A percentile compares a stretch with the other conserved stretches of the same genome.
phyloP scores from a whole-genome alignment of 495 filamentous ascomycete genomes.

The Lichenothelia convexa region DNA sequence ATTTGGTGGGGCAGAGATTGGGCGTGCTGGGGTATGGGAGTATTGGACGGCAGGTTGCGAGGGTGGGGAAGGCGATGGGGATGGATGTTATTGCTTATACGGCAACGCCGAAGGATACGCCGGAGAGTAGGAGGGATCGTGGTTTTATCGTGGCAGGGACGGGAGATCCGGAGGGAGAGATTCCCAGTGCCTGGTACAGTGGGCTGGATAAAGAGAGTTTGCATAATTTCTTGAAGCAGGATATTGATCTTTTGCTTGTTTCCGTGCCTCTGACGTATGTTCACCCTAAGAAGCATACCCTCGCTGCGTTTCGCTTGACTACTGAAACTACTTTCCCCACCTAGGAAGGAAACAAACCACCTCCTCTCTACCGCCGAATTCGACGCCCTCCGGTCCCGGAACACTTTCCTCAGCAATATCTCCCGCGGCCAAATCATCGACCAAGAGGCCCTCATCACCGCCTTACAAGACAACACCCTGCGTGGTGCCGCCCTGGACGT shows the following conservation, averaged over 20 bases:
- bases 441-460: constrained; percentile 45
- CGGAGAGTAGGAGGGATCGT: constrained; percentile 38
- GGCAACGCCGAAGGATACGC: constrained; percentile 37
- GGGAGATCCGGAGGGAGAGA: constrained; percentile 53
- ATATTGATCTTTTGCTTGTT: constrained; percentile 60
- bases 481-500: constrained; percentile 69
- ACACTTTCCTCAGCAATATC: constrained; percentile 56
- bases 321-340: neutral
- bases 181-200: constrained; percentile 57
- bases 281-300: neutral
- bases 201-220: constrained; percentile 41
- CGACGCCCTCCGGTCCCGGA: constrained; percentile 34
- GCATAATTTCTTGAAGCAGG: constrained; percentile 45
- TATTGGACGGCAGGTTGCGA: constrained; percentile 61
- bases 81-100: constrained; percentile 75
- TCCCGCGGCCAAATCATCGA: constrained; percentile 54
- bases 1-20: constrained; percentile 37
- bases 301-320: neutral
- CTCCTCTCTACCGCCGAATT: constrained; percentile 50
- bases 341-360: constrained; percentile 34
- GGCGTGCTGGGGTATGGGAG: constrained; percentile 74
- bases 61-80: constrained; percentile 51
- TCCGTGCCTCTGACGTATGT: constrained; percentile 48
- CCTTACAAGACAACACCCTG: constrained; percentile 35
- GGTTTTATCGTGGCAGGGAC: constrained; percentile 58